These are phyloP conservation scores for Neurospora africana DNA, from an alignment of 495 filamentous ascomycete species.

Conservation along the genomic window DNA sequence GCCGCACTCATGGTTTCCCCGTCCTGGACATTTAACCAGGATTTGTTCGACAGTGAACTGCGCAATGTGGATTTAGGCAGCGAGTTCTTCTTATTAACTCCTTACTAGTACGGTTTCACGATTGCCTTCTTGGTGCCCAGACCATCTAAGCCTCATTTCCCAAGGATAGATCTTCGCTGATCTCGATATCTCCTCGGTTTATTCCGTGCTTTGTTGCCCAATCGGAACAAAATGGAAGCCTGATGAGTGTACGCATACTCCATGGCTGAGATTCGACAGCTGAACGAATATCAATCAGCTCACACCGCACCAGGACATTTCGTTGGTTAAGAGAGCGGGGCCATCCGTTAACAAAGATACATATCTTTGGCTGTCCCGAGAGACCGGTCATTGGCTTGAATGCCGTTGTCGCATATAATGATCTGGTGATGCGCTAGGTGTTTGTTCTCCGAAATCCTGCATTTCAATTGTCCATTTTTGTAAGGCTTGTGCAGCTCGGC, in stretches of 20 bases:
- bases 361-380: neutral
- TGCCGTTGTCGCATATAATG: neutral
- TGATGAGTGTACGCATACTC: neutral
- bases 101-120: neutral
- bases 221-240: neutral
- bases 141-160: neutral
- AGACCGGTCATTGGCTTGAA: neutral
- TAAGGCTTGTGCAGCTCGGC: neutral
- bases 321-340: neutral
- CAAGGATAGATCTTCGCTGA: neutral
- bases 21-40: neutral
- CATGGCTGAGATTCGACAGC: neutral
- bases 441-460: neutral
- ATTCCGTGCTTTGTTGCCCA: neutral
- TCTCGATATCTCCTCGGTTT: neutral
- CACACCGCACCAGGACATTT: neutral
- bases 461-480: neutral
- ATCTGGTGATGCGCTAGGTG: neutral
- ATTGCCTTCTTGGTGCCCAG: neutral
- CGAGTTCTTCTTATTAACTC: neutral
- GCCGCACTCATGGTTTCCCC: neutral
- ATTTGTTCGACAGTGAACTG: neutral
- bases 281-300: neutral
- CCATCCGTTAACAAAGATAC: neutral
- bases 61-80: neutral